Evolutionary conservation across 2,329 filamentous ascomycete genomes (phyloP), one percentile per base, ranked within the genome.

Genomic region (Fusarium sambucinum): DNA sequence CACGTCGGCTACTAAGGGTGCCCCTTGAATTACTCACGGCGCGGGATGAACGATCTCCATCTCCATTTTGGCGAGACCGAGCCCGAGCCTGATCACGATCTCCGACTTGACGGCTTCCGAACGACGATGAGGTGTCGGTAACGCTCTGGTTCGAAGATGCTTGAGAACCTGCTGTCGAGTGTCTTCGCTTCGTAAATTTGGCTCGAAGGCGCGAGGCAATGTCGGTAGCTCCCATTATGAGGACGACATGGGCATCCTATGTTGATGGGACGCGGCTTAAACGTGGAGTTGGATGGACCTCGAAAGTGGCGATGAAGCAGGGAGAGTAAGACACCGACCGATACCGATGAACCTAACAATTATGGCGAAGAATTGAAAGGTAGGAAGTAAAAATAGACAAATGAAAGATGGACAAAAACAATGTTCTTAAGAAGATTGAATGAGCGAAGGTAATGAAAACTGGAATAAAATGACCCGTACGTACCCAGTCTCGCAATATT

Each of bases 151-250:
- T 77, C 52, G 77, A 77, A 52, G 81, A 79, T 32, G 75, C 70
- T 59, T 80, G 68, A 38, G 80, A 79, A 45, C 77, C 76, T 30
- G 77, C 70, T 33, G 77, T 75, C 55, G 82, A 84, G 59, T 81
- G 78, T 67, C 82, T 78, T 62, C 76, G 71, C 42, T 81, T 76
- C 55, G 80, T 76, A 63, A 85, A 80, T 66, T 80, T 83, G 71
- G 82, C 81, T 74, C 81, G 80, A 72, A 85, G 78, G 66, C 82
- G 82, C 66, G 82, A 80, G 71, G 77, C 80, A 58, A 85, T 74
- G 66, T 84, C 81, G 37, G 74, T 70, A 55, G 71, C 69, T 61
- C 81, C 82, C 82, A 84, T 84, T 57, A 65, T 84, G 55, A 65
- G 56, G 50, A 66, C 53, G 54, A 67, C 68, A 71, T 72, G 61